phyloP scores from a whole-genome alignment of 2,329 filamentous ascomycete species.

The Fusarium redolens region DNA sequence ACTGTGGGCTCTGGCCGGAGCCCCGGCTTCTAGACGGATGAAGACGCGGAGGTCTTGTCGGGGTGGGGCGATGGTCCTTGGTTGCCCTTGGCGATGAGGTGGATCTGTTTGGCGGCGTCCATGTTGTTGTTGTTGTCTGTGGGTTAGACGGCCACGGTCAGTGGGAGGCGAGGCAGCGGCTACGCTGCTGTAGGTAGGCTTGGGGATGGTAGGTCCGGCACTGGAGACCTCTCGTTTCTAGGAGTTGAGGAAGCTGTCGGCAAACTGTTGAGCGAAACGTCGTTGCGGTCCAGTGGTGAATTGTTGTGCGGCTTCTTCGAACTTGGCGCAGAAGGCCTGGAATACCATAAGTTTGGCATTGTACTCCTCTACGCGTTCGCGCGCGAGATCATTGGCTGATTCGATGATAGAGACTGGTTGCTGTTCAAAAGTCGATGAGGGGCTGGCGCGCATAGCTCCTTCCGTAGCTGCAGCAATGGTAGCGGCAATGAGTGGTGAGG shows the following conservation, averaged over 20 bases:
- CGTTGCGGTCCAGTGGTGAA: background rate
- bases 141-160: background rate
- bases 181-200: background rate
- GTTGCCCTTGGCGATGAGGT: too few species aligned
- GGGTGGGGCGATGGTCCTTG: too few species aligned
- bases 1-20: too few species aligned
- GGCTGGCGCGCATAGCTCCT: too few species aligned
- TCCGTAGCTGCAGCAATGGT: too few species aligned
- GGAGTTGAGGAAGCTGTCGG: background rate
- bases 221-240: background rate
- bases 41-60: too few species aligned
- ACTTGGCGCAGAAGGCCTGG: background rate
- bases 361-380: background rate
- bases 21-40: too few species aligned
- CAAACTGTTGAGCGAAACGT: background rate
- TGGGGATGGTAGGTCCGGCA: background rate
- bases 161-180: background rate
- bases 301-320: background rate
- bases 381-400: background rate
- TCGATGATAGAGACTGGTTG: background rate
- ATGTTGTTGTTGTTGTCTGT: background rate
- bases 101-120: too few species aligned
- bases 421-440: too few species aligned
- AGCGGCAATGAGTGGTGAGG: too few species aligned
- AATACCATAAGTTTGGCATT: background rate